A percentile compares a stretch with the other conserved stretches of the same genome.
Conservation (phyloP, 2,329 filamentous ascomycete species). For the Xylaria arbuscula region DNA sequence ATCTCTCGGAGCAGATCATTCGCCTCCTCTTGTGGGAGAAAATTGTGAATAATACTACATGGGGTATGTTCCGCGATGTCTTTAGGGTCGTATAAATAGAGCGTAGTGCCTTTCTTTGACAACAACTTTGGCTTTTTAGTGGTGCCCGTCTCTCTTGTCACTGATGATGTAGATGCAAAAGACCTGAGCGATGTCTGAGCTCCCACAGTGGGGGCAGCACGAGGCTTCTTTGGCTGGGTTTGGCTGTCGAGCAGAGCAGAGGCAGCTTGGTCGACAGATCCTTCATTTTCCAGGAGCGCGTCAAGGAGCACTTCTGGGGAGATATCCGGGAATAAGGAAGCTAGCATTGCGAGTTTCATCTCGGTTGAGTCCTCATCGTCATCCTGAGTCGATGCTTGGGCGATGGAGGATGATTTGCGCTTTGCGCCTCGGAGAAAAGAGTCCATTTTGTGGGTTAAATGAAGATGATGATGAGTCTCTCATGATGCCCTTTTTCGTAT, state of each 20-base stretch:
- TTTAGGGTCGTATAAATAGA: slow-evolving; percentile 83
- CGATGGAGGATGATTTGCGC: slow-evolving; percentile 56
- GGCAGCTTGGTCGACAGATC: slow-evolving; percentile 75
- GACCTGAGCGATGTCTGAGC: slow-evolving; percentile 72
- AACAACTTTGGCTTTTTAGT: slow-evolving; percentile 60
- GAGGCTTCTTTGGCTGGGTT: slow-evolving; percentile 46
- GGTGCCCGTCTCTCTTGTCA: slow-evolving; percentile 33
- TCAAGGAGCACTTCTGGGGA: slow-evolving; percentile 79
- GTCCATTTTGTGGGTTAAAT: slow-evolving; percentile 60
- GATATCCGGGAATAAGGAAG: slow-evolving; percentile 76
- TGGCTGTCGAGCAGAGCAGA: slow-evolving; percentile 59
- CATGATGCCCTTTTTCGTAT: slow-evolving; percentile 18
- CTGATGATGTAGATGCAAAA: slow-evolving; percentile 54
- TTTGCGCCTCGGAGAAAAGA: slow-evolving; percentile 66
- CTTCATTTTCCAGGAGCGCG: slow-evolving; percentile 79
- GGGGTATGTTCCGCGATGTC: slow-evolving; percentile 87
- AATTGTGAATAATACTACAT: slow-evolving; percentile 93
- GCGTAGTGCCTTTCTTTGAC: slow-evolving; percentile 81
- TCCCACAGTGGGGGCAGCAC: slow-evolving; percentile 54
- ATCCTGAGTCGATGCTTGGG: slow-evolving; percentile 34
- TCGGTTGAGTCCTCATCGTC: slow-evolving; percentile 79
- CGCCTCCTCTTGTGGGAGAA: slow-evolving; percentile 77
- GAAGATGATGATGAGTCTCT: slow-evolving; percentile 1
- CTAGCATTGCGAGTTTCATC: slow-evolving; percentile 84
- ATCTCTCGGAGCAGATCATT: slow-evolving; percentile 80